phyloP scores from a whole-genome alignment of 495 filamentous ascomycete genomes.

The Sabuloglossum arenarium region DNA sequence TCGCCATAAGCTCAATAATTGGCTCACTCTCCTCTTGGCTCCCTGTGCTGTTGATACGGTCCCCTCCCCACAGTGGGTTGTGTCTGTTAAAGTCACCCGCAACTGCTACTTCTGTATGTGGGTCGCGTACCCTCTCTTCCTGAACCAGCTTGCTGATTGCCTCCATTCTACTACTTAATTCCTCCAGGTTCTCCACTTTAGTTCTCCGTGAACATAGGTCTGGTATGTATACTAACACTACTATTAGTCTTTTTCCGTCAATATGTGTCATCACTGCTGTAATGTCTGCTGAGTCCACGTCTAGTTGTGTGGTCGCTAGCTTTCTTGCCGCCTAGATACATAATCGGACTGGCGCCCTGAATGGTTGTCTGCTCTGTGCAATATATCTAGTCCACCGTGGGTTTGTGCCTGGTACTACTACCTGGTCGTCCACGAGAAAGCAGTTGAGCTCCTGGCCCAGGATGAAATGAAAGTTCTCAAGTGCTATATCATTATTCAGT shows the following conservation, averaged over 20 bases:
- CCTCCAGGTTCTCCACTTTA: constrained; percentile 6
- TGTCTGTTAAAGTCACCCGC: constrained; percentile 19
- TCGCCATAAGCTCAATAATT: constrained; percentile 19
- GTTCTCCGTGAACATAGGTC: constrained; percentile 2
- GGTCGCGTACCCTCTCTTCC: constrained; percentile 1
- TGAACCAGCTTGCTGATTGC: constrained; percentile 4
- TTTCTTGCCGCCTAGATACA: constrained; percentile 1
- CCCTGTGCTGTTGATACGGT: constrained; percentile 10
- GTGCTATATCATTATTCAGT: constrained; percentile 5
- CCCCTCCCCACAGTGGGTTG: constrained; percentile 21
- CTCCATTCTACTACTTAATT: neutral
- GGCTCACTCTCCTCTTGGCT: constrained; percentile 17
- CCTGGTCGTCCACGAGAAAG: constrained; percentile 6
- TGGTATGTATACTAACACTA: neutral
- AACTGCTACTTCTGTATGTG: constrained; percentile 11
- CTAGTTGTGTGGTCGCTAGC: neutral
- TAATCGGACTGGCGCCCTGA: neutral
- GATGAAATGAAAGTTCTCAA: constrained; percentile 7
- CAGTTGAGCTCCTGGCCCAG: constrained; percentile 7
- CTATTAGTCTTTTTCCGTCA: neutral
- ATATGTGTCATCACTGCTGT: neutral
- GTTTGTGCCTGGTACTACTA: constrained; percentile 7
- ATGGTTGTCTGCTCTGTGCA: neutral
- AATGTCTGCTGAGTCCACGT: neutral
- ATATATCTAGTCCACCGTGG: constrained; percentile 5